phyloP scores from a whole-genome alignment of 148 eudicot species.

The Gaultheria prostrata region DNA sequence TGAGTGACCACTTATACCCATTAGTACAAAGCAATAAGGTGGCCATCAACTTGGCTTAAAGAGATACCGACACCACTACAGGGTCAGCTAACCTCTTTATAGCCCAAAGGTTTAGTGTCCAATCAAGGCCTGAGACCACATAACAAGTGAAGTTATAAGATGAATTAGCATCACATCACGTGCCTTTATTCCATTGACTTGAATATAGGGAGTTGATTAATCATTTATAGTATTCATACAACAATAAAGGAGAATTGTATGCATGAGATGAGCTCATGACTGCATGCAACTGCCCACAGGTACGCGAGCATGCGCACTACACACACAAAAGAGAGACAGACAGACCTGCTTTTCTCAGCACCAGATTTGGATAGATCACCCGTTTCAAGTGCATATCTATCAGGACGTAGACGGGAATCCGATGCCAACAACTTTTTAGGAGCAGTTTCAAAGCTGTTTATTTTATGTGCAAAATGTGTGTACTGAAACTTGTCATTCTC shows the following conservation, averaged over 20 bases:
- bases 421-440: slow-evolving; percentile 76
- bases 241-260: neutral
- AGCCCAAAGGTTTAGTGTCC: neutral
- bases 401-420: slow-evolving; percentile 87
- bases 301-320: neutral
- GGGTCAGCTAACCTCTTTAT: neutral
- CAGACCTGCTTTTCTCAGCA: slow-evolving; percentile 63
- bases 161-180: neutral
- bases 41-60: neutral
- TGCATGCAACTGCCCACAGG: slow-evolving; percentile 5
- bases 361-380: slow-evolving; percentile 84
- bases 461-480: slow-evolving; percentile 79
- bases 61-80: neutral
- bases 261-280: neutral
- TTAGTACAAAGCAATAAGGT: neutral
- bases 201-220: neutral
- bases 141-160: neutral
- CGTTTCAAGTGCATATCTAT: slow-evolving; percentile 82
- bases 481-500: slow-evolving; percentile 71
- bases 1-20: neutral
- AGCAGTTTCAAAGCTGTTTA: slow-evolving; percentile 81
- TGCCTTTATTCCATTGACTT: neutral
- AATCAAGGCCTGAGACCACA: neutral
- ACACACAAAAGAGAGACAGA: neutral
- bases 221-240: neutral